Evolutionary conservation across 768 basidiomycete genomes (phyloP), one percentile per base, ranked within the genome.

Genomic region (Pulveroboletus sp.): DNA sequence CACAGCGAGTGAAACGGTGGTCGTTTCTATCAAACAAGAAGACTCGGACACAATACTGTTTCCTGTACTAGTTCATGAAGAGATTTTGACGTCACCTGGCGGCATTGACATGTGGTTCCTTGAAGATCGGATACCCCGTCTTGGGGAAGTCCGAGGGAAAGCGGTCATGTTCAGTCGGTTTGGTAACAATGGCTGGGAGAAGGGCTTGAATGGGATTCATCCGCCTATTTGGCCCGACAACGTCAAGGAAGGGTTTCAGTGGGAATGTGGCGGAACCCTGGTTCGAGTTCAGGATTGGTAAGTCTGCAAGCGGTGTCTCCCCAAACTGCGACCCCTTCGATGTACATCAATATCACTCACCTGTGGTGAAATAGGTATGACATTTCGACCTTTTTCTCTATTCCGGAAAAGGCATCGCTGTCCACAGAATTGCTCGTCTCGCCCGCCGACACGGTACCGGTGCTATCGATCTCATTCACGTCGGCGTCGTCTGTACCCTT

Each of bases 21-120:
- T 97, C 24, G 82, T 94, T 72, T 93, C 85, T 14, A 78, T 97
- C 62, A 94, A 95, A 66, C 88, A 94, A 62, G 94, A 97, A 64
- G 86, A 90, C 55, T 74, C 76, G 0, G 70, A 79, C 4, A 62
- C 72, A 0, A 55, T 65, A 1, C 48, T 69, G 6, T 93, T 94
- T 66, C 87, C 88, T 2, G 56, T 65, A 25, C 67, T 83, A 10
- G 86, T 94, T 9, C 79, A 76, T 31, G 70, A 80, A 35, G 87
- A 84, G 46, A 85, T 95, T 21, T 63, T 67, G 20, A 59, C 60
- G 36, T 78, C 81, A 3, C 78, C 81, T 6, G 68, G 76, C 2
- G 70, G 73, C 16, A 52, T 69, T 36, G 74, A 69, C 19, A 81
- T 90, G 77, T 95, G 90, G 89, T 94, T 80, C 63, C 67, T 95